These are phyloP conservation scores for Leishmania guyanensis DNA, from an alignment of 208 protist species.

Conservation along the genomic window DNA sequence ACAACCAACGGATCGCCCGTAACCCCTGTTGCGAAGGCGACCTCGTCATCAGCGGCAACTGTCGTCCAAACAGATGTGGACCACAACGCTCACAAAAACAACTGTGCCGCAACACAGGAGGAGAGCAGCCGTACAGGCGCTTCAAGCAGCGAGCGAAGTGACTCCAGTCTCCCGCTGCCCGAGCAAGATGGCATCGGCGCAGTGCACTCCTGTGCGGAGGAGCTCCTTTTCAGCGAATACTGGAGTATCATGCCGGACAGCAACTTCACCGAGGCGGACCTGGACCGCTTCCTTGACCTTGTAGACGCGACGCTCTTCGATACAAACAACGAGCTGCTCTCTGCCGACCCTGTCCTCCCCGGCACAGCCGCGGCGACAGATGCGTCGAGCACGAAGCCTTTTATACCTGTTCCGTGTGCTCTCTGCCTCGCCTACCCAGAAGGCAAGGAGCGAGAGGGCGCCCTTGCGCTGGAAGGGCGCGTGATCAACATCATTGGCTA, in stretches of 20 bases:
- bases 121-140: constrained; percentile 3
- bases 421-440: constrained; percentile 80
- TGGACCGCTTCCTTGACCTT: constrained; percentile 70
- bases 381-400: constrained; percentile 12
- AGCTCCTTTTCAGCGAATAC: constrained; percentile 32
- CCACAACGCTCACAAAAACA: background rate
- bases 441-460: constrained; percentile 66
- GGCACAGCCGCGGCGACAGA: background rate
- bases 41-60: background rate
- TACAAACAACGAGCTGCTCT: constrained; percentile 63
- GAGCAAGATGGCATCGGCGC: constrained; percentile 6
- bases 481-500: constrained; percentile 86
- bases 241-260: constrained; percentile 62
- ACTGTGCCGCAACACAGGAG: background rate
- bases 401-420: constrained; percentile 76
- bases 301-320: constrained; percentile 63
- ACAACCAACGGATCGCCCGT: background rate
- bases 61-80: background rate
- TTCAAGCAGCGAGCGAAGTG: background rate
- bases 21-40: background rate
- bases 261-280: constrained; percentile 71
- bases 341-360: constrained; percentile 28
- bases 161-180: background rate
- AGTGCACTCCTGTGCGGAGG: background rate
- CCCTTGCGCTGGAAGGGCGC: constrained; percentile 63